Base-by-base conservation (phyloP, 768 basidiomycete species). In the Candolleomyces eurysporus region DNA sequence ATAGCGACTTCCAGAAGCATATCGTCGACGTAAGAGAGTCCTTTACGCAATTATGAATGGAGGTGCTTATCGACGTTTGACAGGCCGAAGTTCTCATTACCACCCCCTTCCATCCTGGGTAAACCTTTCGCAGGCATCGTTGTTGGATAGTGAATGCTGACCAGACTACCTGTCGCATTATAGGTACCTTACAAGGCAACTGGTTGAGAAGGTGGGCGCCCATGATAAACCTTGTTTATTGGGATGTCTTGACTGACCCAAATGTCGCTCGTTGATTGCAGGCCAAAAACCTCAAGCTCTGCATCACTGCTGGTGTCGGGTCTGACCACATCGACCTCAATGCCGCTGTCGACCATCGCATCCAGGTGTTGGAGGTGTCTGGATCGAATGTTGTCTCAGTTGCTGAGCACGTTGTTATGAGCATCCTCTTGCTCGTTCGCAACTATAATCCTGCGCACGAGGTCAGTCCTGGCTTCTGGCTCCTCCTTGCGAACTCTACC, bases 311-410 rank as follows among this genome's bases (percentile, higher is more conserved):
- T 61, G 92, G 92, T 73, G 92, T 94, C 51, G 92, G 93, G 11
- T 92, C 90, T 19, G 94, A 95, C 76, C 92, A 91, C 78, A 86
- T 94, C 64, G 94, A 96, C 71, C 83, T 96, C 62, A 89, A 95
- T 73, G 90, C 92, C 21, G 90, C 92, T 26, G 93, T 92, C 65
- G 86, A 92, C 70, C 79, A 84, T 66, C 81, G 81, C 61, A 86
- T 95, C 67, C 89, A 92, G 70, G 94, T 93, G 22, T 78, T 91
- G 61, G 92, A 94, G 73, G 90, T 95, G 42, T 89, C 92, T 32
- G 94, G 94, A 42, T 92, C 90, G 22, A 96, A 94, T 69, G 94
- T 95, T 57, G 89, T 89, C 56, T 94, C 91, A 11, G 94, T 96
- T 48, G 94, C 93, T 49, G 94, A 96, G 75, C 92, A 94, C 72